These are phyloP conservation scores for Smittium culicis DNA, from an alignment of 371 early-diverging fungal species.

Conservation along the genomic window DNA sequence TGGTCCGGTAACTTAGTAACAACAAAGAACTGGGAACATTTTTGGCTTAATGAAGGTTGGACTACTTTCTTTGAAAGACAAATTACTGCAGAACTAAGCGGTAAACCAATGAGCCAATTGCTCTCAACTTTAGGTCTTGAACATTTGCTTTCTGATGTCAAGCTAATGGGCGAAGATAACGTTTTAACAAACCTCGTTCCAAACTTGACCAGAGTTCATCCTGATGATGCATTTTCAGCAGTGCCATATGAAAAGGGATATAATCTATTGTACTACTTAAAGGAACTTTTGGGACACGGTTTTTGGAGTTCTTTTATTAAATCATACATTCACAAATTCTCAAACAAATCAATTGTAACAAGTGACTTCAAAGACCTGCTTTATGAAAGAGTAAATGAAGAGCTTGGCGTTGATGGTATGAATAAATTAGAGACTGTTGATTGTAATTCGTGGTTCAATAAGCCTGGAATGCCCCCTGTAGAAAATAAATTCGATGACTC, in stretches of 20 bases:
- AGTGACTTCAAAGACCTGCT: slow-evolving; percentile 73
- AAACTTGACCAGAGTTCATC: slow-evolving; percentile 65
- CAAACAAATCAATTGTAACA: slow-evolving; percentile 74
- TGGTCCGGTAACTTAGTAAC: slow-evolving; percentile 97
- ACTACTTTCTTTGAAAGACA: slow-evolving; percentile 90
- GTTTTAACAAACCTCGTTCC: slow-evolving; percentile 68
- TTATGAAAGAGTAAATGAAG: slow-evolving; percentile 52
- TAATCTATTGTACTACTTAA: slow-evolving; percentile 81
- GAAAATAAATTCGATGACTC: slow-evolving; percentile 70
- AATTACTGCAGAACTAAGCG: slow-evolving; percentile 69
- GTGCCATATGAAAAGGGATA: slow-evolving; percentile 96
- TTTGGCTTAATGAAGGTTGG: slow-evolving; percentile 93
- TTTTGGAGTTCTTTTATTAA: slow-evolving; percentile 76
- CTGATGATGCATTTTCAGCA: slow-evolving; percentile 85
- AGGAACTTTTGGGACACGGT: slow-evolving; percentile 69
- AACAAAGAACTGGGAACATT: slow-evolving; percentile 73
- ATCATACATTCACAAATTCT: slow-evolving; percentile 68
- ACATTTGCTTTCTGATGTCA: slow-evolving; percentile 60
- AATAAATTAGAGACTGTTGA: slow-evolving; percentile 56
- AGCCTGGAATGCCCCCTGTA: slow-evolving; percentile 79
- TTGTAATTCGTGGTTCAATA: slow-evolving; percentile 79
- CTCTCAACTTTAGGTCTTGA: slow-evolving; percentile 74
- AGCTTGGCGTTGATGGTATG: slow-evolving; percentile 18
- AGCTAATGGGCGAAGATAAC: slow-evolving; percentile 56
- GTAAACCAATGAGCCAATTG: slow-evolving; percentile 72